phyloP scores from a whole-genome alignment of 371 early-diverging fungal genomes.

The Mortierella sp. region DNA sequence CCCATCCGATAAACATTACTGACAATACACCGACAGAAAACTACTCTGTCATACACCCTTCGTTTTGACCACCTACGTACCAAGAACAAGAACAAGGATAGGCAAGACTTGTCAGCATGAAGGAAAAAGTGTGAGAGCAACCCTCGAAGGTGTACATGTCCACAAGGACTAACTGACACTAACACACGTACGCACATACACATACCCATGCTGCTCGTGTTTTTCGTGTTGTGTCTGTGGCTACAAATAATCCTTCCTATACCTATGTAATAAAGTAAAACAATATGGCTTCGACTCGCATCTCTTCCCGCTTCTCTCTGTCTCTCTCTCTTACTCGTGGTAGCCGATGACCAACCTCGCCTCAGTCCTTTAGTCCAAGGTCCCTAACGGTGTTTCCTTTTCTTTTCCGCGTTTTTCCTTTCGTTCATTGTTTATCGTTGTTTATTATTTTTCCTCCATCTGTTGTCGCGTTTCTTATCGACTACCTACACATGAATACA shows the following conservation, averaged over 20 bases:
- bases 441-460: background rate
- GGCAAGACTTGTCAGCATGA: no score
- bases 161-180: background rate
- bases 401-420: slow-evolving; percentile 1
- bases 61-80: no score
- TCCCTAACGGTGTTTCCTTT: no score
- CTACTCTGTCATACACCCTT: no score
- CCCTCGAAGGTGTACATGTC: background rate
- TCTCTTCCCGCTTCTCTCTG: no score
- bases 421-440: background rate
- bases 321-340: background rate
- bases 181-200: no score
- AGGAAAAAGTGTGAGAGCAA: no score
- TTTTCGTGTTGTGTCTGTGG: background rate
- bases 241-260: background rate
- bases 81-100: no score
- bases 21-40: no score
- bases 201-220: no score
- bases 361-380: background rate
- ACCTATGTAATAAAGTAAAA: background rate
- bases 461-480: background rate
- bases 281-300: background rate
- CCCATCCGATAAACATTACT: no score
- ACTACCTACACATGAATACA: background rate
- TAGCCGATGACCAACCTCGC: background rate